Evolutionary conservation across 192 early-diverging fungal genomes (phyloP), one percentile per base, ranked within the genome.

Genomic region (Pilaira anomala): DNA sequence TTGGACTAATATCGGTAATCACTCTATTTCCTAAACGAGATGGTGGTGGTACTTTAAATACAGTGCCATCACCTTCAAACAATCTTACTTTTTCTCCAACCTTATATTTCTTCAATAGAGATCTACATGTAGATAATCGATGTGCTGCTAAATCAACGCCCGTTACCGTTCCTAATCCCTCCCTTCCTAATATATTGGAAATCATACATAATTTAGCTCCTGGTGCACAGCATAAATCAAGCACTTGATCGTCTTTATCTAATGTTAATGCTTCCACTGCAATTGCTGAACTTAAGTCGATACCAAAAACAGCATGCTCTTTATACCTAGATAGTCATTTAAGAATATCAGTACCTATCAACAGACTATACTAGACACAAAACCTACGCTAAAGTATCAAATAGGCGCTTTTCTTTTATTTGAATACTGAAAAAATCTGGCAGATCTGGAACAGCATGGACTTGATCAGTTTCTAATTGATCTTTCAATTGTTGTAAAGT

Each of bases 141-240:
- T 90, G 81, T 3, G 64, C 22, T 2, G 85, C 85, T 26, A 97
- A 76, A 67, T 98, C 97, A 0, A 98, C 93, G 1, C 95, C 97
- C 0, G 97, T 98, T 3, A 95, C 88, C 0, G 91, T 91, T 1
- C 97, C 97, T 18, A 85, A 85, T 8, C 80, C 84, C 16, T 83
- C 74, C 22, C 60, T 52, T 6, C 74, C 82, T 42, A 90, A 69
- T 12, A 93, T 41, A 60, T 97, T 90, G 4, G 85, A 77, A 22
- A 96, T 76, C 65, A 90, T 80, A 60, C 91, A 88, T 16, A 98
- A 80, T 63, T 98, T 98, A 22, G 86, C 88, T 0, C 97, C 82
- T 7, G 84, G 84, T 7, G 78, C 83, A 48, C 80, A 77, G 55
- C 82, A 86, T 29, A 82, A 48, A 72, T 86, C 97, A 14, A 98